Base-by-base conservation (phyloP, 2,329 filamentous ascomycete genomes). In the Pyricularia sp. region DNA sequence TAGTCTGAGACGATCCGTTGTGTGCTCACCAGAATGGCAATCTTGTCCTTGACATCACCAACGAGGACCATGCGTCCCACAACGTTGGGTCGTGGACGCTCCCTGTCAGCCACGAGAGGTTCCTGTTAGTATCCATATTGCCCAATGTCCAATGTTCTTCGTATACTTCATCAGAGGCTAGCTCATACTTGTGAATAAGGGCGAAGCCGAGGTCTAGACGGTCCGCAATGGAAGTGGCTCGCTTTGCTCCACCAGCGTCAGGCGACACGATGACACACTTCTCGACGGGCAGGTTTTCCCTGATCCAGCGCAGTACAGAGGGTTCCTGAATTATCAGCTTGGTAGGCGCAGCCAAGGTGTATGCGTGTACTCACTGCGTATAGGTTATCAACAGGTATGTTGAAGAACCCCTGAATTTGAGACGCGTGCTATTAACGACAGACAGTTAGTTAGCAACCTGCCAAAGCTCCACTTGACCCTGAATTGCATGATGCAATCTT, bases 241-340 rank as follows among this genome's bases (percentile, higher is more conserved):
- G 89, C 83, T 97, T 98, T 67, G 94, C 94, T 76, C 94, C 94
- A 73, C 94, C 94, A 9, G 94, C 94, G 81, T 98, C 94, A 2
- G 94, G 94, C 73, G 92, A 95, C 73, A 98, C 94, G 74, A 98
- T 97, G 71, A 97, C 93, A 75, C 92, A 94, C 76, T 96, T 92
- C 75, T 90, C 85, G 36, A 93, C 86, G 70, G 89, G 85, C 67
- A 96, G 83, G 78, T 97, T 94, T 79, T 97, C 92, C 69, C 90
- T 85, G 73, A 98, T 97, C 91, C 93, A 97, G 71, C 92, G 88
- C 73, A 97, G 83, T 67, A 95, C 94, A 72, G 92, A 95, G 1
- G 94, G 94, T 80, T 97, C 94, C 7, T 26, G 31, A 26, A 26
- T 1, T 55, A 42, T 26, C 65, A 17, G 25, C 31, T 30, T n/a